Conservation (phyloP, 352 stramenopile species). For the Aphanomyces euteiches region DNA sequence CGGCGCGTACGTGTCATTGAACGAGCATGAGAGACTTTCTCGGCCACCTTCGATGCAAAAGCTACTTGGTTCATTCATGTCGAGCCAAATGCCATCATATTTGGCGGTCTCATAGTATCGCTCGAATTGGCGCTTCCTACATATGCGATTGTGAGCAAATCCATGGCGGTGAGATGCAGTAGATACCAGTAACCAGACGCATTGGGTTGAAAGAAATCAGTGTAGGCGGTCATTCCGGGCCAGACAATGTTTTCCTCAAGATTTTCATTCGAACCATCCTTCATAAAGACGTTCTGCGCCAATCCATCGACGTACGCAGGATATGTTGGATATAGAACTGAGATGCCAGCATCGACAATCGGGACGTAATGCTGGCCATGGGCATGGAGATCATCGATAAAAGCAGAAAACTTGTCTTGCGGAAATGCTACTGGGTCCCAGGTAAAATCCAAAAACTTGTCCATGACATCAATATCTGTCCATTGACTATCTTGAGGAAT, state of each 20-base stretch:
- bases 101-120: slow-evolving; percentile 56
- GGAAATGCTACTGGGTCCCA: slow-evolving; percentile 59
- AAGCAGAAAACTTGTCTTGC: slow-evolving; percentile 38
- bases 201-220: slow-evolving; percentile 84
- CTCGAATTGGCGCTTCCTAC: slow-evolving; percentile 44
- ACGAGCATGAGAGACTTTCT: slow-evolving; percentile 40
- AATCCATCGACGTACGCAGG: slow-evolving; percentile 34
- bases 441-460: slow-evolving; percentile 50
- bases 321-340: slow-evolving; percentile 17
- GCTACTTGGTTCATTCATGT: slow-evolving; percentile 76
- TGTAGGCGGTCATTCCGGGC: slow-evolving; percentile 61
- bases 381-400: slow-evolving; percentile 78
- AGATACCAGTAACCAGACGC: slow-evolving; percentile 57
- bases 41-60: slow-evolving; percentile 46
- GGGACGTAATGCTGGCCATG: slow-evolving; percentile 75
- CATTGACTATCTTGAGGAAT: slow-evolving; percentile 79
- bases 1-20: slow-evolving; percentile 24
- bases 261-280: slow-evolving; percentile 56
- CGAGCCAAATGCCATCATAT: slow-evolving; percentile 83
- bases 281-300: slow-evolving; percentile 70
- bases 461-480: slow-evolving; percentile 67
- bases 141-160: background rate
- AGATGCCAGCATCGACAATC: slow-evolving; percentile 64
- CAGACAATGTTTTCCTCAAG: slow-evolving; percentile 67
- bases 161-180: background rate